Conservation (phyloP, 1,139 yeast genomes). For the Groenewaldozyma sp. region DNA sequence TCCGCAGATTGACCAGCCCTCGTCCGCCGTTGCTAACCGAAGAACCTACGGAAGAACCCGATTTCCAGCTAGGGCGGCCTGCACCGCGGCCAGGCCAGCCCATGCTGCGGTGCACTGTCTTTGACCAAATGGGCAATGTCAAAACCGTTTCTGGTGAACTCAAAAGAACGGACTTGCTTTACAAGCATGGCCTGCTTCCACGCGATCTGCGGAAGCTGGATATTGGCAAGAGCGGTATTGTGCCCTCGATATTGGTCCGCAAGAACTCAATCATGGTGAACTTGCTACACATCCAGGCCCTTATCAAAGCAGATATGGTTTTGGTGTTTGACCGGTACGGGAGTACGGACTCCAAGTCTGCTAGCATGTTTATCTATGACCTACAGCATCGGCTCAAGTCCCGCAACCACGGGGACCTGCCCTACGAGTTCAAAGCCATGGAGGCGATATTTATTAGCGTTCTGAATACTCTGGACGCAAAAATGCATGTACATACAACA, state of each 20-base stretch:
- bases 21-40: too few relatives aligned
- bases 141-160: slow-evolving; percentile 67
- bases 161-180: slow-evolving; percentile 65
- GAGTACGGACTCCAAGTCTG: slow-evolving; percentile 47
- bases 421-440: slow-evolving; percentile 80
- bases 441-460: slow-evolving; percentile 84
- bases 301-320: slow-evolving; percentile 71
- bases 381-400: slow-evolving; percentile 66
- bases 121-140: slow-evolving; percentile 65
- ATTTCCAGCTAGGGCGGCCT: neutral
- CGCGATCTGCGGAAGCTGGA: slow-evolving; percentile 83
- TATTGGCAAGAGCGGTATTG: slow-evolving; percentile 78
- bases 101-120: slow-evolving; percentile 54
- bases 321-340: slow-evolving; percentile 71
- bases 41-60: neutral
- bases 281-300: slow-evolving; percentile 76
- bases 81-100: neutral
- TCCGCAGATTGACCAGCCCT: too few relatives aligned
- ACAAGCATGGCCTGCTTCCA: slow-evolving; percentile 68
- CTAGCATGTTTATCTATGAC: slow-evolving; percentile 80
- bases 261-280: slow-evolving; percentile 71
- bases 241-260: slow-evolving; percentile 78
- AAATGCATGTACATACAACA: slow-evolving; percentile 63
- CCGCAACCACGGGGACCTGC: slow-evolving; percentile 30
- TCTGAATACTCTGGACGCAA: slow-evolving; percentile 74